Percentiles rank a stretch among this genome's conserved stretches.
These are phyloP conservation scores for Pseudogymnoascus sp. DNA, from an alignment of 2,329 filamentous ascomycete genomes.

Conservation along the genomic window DNA sequence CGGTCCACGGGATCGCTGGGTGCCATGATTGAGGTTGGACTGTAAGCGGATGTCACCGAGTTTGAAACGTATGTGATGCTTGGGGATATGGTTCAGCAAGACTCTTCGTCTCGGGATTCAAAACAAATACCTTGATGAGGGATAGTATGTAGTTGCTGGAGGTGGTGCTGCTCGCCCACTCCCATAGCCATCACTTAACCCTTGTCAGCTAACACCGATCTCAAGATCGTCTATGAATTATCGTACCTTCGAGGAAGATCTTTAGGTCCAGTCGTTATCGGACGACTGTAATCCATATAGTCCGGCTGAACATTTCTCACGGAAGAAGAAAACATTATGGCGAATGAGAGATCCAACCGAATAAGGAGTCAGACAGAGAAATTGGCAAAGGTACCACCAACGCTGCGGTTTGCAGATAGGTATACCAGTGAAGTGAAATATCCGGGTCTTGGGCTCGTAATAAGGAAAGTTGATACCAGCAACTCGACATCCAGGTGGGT, in stretches of 20 bases:
- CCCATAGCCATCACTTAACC: conserved; percentile 22
- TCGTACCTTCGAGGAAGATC: conserved; percentile 27
- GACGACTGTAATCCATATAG: conserved; percentile 19
- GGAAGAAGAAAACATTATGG: conserved; percentile 7
- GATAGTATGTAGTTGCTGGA: conserved; percentile 23
- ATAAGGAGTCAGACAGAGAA: conserved; percentile 6
- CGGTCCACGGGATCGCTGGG: conserved; percentile 19
- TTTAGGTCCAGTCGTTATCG: conserved; percentile 19
- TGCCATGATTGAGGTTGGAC: conserved; percentile 16
- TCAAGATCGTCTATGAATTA: conserved; percentile 9
- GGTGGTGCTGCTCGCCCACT: conserved; percentile 6
- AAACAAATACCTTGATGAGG: conserved; percentile 24
- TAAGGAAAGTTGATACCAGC: conserved; percentile 8
- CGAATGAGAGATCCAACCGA: conserved; percentile 6
- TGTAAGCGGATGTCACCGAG: conserved; percentile 22
- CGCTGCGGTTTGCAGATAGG: conserved; percentile 3
- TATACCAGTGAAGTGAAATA: conserved; percentile 4
- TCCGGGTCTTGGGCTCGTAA: conserved; percentile 4
- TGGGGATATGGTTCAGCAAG: conserved; percentile 22
- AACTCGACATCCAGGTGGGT: not conserved
- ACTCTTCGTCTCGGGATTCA: conserved; percentile 14
- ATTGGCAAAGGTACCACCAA: conserved; percentile 2
- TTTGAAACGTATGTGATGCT: conserved; percentile 23
- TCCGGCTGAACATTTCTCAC: conserved; percentile 26
- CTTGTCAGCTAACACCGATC: conserved; percentile 19